These are phyloP conservation scores for Penicillium taxi DNA, from an alignment of 495 filamentous ascomycete genomes.

Conservation along the genomic window DNA sequence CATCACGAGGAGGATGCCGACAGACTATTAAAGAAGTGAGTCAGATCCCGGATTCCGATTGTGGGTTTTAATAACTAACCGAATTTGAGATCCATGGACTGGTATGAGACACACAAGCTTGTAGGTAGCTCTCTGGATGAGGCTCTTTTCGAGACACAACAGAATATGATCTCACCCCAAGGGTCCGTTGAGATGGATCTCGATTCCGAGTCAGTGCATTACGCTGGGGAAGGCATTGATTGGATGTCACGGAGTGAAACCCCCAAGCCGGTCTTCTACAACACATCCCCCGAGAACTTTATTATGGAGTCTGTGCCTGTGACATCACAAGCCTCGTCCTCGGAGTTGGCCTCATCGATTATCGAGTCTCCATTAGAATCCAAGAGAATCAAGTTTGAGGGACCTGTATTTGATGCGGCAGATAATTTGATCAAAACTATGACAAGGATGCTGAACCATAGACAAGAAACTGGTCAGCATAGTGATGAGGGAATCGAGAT, in stretches of 20 bases:
- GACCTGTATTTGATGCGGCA: conserved; percentile 26
- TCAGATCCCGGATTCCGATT: neutral
- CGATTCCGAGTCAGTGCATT: neutral
- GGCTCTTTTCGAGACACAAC: conserved; percentile 3
- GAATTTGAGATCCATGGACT: conserved; percentile 28
- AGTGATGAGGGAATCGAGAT: conserved; percentile 22
- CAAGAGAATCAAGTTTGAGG: conserved; percentile 13
- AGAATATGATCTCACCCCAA: conserved; percentile 10
- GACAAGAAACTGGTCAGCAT: conserved; percentile 20
- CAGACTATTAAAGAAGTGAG: conserved; percentile 48
- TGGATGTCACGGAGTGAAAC: conserved; percentile 1
- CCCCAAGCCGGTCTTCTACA: neutral
- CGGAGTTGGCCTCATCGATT: neutral
- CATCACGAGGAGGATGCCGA: conserved; percentile 53
- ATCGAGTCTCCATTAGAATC: neutral
- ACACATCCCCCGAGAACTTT: neutral
- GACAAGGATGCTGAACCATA: conserved; percentile 31
- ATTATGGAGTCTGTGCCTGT: too few relatives aligned
- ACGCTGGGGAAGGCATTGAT: conserved; percentile 3
- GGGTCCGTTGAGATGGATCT: conserved; percentile 9
- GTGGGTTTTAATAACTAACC: conserved; percentile 3
- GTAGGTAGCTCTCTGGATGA: conserved; percentile 10
- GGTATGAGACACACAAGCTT: conserved; percentile 25
- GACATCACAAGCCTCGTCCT: too few relatives aligned
- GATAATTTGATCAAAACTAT: conserved; percentile 31